Evolutionary conservation across 169 alveolate species (phyloP).

Genomic region (Eimeria acervulina): DNA sequence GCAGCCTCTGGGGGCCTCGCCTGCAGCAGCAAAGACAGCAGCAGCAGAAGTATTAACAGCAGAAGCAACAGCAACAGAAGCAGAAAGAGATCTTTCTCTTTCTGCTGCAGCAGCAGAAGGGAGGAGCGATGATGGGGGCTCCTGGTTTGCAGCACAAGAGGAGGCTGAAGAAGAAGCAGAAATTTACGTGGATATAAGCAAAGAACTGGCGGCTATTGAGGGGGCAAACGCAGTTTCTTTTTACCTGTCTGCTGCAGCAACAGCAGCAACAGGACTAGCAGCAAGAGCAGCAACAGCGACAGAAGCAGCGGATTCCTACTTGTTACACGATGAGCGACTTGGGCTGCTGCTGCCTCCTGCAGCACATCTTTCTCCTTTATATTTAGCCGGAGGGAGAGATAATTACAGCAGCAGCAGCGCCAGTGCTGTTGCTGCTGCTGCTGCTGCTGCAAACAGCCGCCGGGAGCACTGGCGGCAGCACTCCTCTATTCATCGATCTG

Average conservation of each 20-base stretch:
- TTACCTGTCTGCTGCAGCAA: neutral
- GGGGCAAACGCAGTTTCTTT: neutral
- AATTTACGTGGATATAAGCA: neutral
- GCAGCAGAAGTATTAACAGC: neutral
- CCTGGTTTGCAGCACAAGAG: neutral
- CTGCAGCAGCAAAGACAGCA: neutral
- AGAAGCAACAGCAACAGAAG: neutral
- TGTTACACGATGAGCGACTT: too few relatives aligned
- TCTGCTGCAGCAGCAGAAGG: neutral
- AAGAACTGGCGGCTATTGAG: conserved; percentile 26
- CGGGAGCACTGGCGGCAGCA: neutral
- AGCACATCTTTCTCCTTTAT: too few relatives aligned
- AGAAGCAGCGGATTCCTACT: neutral
- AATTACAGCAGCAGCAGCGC: neutral
- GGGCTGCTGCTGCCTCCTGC: too few relatives aligned
- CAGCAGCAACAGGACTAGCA: neutral
- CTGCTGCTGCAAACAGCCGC: neutral
- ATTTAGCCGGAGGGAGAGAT: neutral
- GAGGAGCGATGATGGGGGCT: neutral
- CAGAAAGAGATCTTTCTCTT: neutral
- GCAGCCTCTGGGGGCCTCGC: neutral
- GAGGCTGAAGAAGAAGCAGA: conserved; percentile 9
- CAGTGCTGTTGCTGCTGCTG: neutral
- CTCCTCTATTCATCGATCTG: neutral
- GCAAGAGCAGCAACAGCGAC: neutral